A percentile compares a stretch with the other conserved stretches of the same genome.
These are phyloP conservation scores for Spergularia bocconei DNA, from an alignment of 148 eudicot genomes.

Conservation along the genomic window DNA sequence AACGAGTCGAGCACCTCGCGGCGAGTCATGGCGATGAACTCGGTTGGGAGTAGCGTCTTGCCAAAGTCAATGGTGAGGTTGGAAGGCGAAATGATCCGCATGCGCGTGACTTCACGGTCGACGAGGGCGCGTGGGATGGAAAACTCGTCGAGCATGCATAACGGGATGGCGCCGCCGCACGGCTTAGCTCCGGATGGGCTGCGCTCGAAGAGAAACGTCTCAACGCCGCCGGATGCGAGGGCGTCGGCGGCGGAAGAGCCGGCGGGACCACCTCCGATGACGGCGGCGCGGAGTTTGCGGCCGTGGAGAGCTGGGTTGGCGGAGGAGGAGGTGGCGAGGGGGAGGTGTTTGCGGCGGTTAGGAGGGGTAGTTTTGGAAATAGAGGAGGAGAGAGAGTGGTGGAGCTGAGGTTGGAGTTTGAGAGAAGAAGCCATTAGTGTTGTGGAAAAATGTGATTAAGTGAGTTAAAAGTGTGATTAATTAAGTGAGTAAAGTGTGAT, in stretches of 20 bases:
- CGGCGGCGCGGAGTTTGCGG: constrained; percentile 64
- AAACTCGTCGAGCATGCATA: constrained; percentile 91
- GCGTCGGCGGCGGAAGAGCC: constrained; percentile 87
- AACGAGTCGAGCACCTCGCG: constrained; percentile 85
- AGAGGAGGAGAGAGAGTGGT: constrained; percentile 31
- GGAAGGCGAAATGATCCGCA: constrained; percentile 82
- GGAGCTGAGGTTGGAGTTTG: constrained; percentile 31
- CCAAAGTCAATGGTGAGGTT: constrained; percentile 81
- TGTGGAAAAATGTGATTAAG: neutral
- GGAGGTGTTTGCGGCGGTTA: constrained; percentile 16
- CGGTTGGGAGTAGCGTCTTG: constrained; percentile 61
- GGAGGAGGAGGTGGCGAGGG: constrained; percentile 20
- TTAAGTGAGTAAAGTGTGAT: neutral
- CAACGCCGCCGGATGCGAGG: constrained; percentile 64
- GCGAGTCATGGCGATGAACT: constrained; percentile 91
- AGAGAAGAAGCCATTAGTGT: constrained; percentile 30
- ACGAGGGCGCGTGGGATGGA: constrained; percentile 56
- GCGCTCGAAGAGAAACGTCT: constrained; percentile 84
- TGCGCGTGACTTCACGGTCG: constrained; percentile 75
- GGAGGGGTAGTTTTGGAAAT: constrained; percentile 20
- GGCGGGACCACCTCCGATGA: constrained; percentile 89
- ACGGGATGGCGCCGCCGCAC: constrained; percentile 93
- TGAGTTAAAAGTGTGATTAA: neutral
- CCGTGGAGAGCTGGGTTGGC: constrained; percentile 26
- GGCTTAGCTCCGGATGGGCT: constrained; percentile 72